phyloP scores from a whole-genome alignment of 148 eudicot species.

The Amaranthus cruentus region DNA sequence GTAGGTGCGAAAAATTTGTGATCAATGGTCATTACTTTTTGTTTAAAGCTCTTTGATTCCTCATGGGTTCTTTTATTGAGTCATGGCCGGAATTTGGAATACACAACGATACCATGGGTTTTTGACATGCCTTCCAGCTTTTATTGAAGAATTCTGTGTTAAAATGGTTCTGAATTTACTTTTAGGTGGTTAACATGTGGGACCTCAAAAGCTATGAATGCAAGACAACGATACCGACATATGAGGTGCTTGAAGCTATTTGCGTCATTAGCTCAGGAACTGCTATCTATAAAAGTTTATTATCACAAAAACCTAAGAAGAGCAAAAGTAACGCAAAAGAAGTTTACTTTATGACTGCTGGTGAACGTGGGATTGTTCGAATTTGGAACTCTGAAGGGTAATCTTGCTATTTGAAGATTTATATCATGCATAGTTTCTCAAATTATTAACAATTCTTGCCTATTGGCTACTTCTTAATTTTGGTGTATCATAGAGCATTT shows the following conservation, averaged over 20 bases:
- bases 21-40: too few relatives aligned
- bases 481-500: not conserved
- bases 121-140: not conserved
- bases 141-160: not conserved
- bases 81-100: not conserved
- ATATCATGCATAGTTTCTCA: not conserved
- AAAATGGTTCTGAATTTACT: slow-evolving; percentile 3
- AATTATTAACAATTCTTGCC: slow-evolving; percentile 3
- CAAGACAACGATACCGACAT: slow-evolving; percentile 53
- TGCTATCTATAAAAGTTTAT: slow-evolving; percentile 43
- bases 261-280: slow-evolving; percentile 56
- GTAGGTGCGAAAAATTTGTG: not conserved
- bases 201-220: slow-evolving; percentile 66
- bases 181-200: slow-evolving; percentile 91
- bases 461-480: slow-evolving; percentile 2
- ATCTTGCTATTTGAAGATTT: slow-evolving; percentile 13
- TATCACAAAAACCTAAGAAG: slow-evolving; percentile 37
- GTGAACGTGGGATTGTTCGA: slow-evolving; percentile 93
- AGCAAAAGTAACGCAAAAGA: slow-evolving; percentile 33
- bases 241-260: slow-evolving; percentile 80
- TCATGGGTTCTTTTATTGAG: not conserved
- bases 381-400: slow-evolving; percentile 92
- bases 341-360: slow-evolving; percentile 70
- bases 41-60: not conserved
- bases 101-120: not conserved